Conservation (phyloP, 2,329 filamentous ascomycete genomes). For the Aspergillus brasiliensis region DNA sequence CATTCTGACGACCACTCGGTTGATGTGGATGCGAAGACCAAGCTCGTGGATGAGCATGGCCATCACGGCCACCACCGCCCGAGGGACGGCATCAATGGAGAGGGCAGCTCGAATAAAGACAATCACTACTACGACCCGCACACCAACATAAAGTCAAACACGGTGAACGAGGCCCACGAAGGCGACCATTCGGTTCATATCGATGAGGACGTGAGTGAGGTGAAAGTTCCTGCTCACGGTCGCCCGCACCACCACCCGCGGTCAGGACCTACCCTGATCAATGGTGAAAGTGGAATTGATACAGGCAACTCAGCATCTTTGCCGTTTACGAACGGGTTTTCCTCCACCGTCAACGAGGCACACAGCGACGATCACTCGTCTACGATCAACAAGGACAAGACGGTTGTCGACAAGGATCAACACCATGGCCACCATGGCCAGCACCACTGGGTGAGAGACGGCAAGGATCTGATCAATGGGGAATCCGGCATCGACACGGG, state of each 20-base stretch:
- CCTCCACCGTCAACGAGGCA: not conserved
- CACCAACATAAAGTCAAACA: not conserved
- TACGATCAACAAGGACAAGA: constrained; percentile 18
- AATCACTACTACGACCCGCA: not conserved
- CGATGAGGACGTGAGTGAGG: not conserved
- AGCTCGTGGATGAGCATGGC: not conserved
- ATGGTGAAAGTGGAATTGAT: constrained; percentile 21
- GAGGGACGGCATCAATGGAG: not conserved
- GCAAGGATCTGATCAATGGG: constrained; percentile 17
- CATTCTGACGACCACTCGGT: constrained; percentile 9
- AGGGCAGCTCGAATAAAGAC: not conserved
- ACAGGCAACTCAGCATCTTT: constrained; percentile 16
- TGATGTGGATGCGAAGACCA: not conserved
- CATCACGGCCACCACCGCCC: not conserved
- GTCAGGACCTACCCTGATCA: constrained; percentile 11
- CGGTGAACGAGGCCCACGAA: not conserved
- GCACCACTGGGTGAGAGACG: not conserved
- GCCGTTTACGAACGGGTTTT: not conserved
- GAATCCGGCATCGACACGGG: constrained; percentile 21
- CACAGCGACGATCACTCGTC: constrained; percentile 22
- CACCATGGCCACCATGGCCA: not conserved
- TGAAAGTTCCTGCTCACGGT: not conserved
- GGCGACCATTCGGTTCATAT: constrained; percentile 10
- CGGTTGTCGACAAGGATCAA: not conserved
- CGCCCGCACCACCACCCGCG: constrained; percentile 12